A percentile compares a stretch with the other conserved stretches of the same genome.
Evolutionary conservation across 495 filamentous ascomycete genomes (phyloP).

Genomic region (Letharia columbiana): DNA sequence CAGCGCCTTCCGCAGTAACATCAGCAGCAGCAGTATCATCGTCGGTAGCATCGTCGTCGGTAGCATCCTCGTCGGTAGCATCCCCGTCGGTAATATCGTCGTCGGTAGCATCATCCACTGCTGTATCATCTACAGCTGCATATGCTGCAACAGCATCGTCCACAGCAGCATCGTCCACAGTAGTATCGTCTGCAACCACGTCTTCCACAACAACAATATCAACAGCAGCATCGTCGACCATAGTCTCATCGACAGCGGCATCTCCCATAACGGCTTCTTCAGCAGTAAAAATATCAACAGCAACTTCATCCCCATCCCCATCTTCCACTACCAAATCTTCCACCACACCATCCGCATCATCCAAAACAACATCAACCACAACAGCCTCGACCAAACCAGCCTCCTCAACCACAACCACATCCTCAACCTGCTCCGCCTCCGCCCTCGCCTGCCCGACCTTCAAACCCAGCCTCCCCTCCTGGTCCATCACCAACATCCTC

Average conservation of each 20-base stretch:
- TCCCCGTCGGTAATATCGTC: not conserved
- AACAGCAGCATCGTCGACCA: not conserved
- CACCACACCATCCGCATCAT: not conserved
- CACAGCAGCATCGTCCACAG: not conserved
- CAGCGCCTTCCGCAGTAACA: not conserved
- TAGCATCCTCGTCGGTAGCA: not conserved
- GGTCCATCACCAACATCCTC: conserved; percentile 1
- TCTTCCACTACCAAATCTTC: not conserved
- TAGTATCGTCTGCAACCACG: not conserved
- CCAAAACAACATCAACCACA: not conserved
- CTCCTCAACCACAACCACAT: not conserved
- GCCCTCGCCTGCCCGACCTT: not conserved
- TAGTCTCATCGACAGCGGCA: not conserved
- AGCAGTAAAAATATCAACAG: not conserved
- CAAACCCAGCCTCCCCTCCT: conserved; percentile 1
- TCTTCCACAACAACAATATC: not conserved
- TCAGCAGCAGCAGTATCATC: not conserved
- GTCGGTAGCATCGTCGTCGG: not conserved
- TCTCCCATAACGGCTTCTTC: not conserved
- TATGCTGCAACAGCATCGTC: not conserved
- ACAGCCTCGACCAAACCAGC: not conserved
- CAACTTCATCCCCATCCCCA: not conserved
- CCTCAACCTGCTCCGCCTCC: not conserved
- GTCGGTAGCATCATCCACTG: not conserved
- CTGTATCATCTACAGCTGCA: not conserved